These are phyloP conservation scores for Garcia nutans DNA, from an alignment of 345 rosid species.

Conservation along the genomic window DNA sequence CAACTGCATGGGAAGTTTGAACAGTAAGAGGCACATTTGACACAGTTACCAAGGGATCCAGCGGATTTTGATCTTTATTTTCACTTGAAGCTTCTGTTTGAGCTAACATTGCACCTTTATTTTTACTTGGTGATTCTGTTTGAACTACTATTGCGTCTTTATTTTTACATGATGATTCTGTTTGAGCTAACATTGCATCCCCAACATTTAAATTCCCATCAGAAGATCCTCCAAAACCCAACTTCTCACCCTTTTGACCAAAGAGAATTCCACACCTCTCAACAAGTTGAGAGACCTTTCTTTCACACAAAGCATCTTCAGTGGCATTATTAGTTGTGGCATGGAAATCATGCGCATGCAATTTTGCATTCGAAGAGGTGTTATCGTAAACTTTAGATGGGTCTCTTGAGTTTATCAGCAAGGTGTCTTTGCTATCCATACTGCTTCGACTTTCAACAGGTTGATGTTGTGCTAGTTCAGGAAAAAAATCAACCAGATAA, in stretches of 20 bases:
- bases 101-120: constrained; percentile 11
- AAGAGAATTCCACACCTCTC: constrained; percentile 19
- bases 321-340: constrained; percentile 14
- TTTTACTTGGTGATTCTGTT: constrained; percentile 22
- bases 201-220: constrained; percentile 22
- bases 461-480: constrained; percentile 24
- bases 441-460: constrained; percentile 30
- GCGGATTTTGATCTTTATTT: constrained; percentile 28
- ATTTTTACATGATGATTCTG: constrained; percentile 18
- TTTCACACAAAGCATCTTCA: constrained; percentile 15
- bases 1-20: constrained; percentile 26
- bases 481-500: constrained; percentile 20
- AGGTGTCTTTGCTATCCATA: constrained; percentile 15
- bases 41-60: constrained; percentile 17
- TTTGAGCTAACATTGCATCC: constrained; percentile 23
- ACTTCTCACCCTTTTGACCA: constrained; percentile 27
- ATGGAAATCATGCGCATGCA: constrained; percentile 15
- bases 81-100: constrained; percentile 26
- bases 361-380: constrained; percentile 18
- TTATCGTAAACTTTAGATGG: constrained; percentile 12
- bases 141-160: constrained; percentile 18
- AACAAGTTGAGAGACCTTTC: constrained; percentile 28
- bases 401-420: constrained; percentile 7
- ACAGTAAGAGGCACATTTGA: constrained; percentile 20
- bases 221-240: constrained; percentile 22